phyloP scores from a whole-genome alignment of 2,329 filamentous ascomycete species.

The Penicillium paneum region DNA sequence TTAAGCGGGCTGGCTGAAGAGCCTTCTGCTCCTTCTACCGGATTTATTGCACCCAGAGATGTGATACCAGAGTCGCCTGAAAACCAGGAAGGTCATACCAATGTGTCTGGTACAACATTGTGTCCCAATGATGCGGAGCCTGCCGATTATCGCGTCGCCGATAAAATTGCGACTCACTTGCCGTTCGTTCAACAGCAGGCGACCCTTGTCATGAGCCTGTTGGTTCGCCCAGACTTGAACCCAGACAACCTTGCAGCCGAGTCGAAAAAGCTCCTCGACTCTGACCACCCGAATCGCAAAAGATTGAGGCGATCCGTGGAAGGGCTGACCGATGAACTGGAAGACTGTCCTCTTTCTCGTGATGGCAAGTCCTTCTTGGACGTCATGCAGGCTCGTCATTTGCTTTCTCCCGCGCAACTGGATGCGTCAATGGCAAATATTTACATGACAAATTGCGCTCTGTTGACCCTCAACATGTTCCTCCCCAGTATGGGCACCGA shows the following conservation, averaged over 20 bases:
- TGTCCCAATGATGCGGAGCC: constrained; percentile 25
- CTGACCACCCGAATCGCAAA: not conserved
- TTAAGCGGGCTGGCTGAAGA: constrained; percentile 14
- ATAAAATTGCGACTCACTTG: not conserved
- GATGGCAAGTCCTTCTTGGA: constrained; percentile 38
- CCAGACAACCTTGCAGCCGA: constrained; percentile 3
- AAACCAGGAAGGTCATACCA: constrained; percentile 27
- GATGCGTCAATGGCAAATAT: constrained; percentile 38
- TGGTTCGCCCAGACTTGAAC: not conserved
- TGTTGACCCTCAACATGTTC: constrained; percentile 41
- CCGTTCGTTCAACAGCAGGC: constrained; percentile 24
- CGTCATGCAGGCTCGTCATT: constrained; percentile 26
- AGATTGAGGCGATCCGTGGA: constrained; percentile 22
- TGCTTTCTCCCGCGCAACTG: constrained; percentile 29
- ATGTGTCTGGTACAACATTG: constrained; percentile 37
- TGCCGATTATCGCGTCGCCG: constrained; percentile 13
- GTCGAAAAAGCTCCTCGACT: not conserved
- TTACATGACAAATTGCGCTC: constrained; percentile 44
- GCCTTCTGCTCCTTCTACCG: constrained; percentile 8
- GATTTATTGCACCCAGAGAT: constrained; percentile 9
- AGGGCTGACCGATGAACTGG: constrained; percentile 26
- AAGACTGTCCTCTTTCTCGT: constrained; percentile 21
- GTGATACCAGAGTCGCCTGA: constrained; percentile 23
- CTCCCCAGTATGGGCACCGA: constrained; percentile 26
- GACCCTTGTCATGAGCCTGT: constrained; percentile 3